A percentile compares a stretch with the other conserved stretches of the same genome.
These are phyloP conservation scores for Lumnitzera racemosa DNA, from an alignment of 345 rosid genomes.

Conservation along the genomic window DNA sequence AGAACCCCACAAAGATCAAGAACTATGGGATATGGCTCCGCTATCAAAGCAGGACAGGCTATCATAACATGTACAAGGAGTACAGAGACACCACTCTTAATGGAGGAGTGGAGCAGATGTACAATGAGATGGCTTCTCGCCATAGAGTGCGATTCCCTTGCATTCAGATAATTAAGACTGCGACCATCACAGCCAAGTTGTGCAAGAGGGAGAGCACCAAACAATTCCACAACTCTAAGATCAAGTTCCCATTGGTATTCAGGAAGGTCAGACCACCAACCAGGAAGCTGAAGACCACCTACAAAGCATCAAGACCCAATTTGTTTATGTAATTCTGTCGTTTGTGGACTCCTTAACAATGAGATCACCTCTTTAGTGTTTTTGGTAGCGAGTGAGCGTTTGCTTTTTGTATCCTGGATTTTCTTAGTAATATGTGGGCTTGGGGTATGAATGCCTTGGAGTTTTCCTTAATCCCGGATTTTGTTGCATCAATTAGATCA, in stretches of 20 bases:
- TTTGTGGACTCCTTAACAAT: too few relatives aligned
- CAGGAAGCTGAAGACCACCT: constrained; percentile 28
- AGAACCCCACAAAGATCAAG: constrained; percentile 25
- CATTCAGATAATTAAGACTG: constrained; percentile 28
- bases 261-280: constrained; percentile 27
- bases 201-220: constrained; percentile 32
- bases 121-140: constrained; percentile 29
- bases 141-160: constrained; percentile 28
- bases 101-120: constrained; percentile 27
- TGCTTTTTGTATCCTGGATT: too few relatives aligned
- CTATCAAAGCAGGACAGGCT: constrained; percentile 24
- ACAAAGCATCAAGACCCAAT: constrained; percentile 30
- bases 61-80: constrained; percentile 31
- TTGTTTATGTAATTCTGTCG: constrained; percentile 14
- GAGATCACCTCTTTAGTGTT: too few relatives aligned
- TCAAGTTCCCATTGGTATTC: constrained; percentile 26
- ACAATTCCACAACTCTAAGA: constrained; percentile 27
- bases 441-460: too few relatives aligned
- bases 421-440: too few relatives aligned
- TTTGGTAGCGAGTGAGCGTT: too few relatives aligned
- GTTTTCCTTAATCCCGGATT: too few relatives aligned
- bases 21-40: constrained; percentile 26
- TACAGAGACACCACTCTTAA: constrained; percentile 22
- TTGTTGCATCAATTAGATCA: too few relatives aligned
- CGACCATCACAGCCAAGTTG: constrained; percentile 24